Conservation (phyloP, 2,329 filamentous ascomycete species). For the Neurospora sp. region DNA sequence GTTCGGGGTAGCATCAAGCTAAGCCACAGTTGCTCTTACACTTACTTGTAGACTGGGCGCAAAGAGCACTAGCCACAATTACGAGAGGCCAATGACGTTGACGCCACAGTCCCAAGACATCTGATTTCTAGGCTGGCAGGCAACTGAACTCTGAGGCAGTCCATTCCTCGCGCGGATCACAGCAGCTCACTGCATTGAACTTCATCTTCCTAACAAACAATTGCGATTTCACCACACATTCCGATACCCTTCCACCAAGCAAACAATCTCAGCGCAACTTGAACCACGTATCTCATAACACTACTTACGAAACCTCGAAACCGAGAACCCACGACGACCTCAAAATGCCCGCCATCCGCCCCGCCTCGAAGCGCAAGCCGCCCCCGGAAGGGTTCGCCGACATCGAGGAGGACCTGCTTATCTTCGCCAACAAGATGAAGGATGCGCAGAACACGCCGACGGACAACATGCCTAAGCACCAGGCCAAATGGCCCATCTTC, state of each 20-base stretch:
- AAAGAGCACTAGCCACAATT: neutral
- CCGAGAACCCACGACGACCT: neutral
- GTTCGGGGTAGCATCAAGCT: neutral
- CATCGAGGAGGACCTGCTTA: slow-evolving; percentile 76
- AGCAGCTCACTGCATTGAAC: neutral
- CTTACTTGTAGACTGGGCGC: neutral
- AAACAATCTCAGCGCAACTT: neutral
- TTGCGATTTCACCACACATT: neutral
- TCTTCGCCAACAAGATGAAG: slow-evolving; percentile 87
- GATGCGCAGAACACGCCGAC: slow-evolving; percentile 85
- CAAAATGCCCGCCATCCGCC: slow-evolving; percentile 67
- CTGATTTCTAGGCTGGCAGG: neutral
- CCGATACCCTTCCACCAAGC: neutral
- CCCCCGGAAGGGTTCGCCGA: slow-evolving; percentile 81
- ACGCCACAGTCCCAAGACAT: neutral
- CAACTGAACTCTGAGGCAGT: neutral
- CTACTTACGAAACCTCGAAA: neutral
- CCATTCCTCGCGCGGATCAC: neutral
- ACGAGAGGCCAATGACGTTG: neutral
- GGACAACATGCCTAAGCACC: slow-evolving; percentile 71
- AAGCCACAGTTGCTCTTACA: neutral
- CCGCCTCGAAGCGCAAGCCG: slow-evolving; percentile 66
- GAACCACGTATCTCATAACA: neutral
- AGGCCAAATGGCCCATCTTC: slow-evolving; percentile 94
- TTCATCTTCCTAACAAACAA: neutral